Conservation (phyloP, 2,329 filamentous ascomycete genomes). For the Pseudogymnoascus sp. region DNA sequence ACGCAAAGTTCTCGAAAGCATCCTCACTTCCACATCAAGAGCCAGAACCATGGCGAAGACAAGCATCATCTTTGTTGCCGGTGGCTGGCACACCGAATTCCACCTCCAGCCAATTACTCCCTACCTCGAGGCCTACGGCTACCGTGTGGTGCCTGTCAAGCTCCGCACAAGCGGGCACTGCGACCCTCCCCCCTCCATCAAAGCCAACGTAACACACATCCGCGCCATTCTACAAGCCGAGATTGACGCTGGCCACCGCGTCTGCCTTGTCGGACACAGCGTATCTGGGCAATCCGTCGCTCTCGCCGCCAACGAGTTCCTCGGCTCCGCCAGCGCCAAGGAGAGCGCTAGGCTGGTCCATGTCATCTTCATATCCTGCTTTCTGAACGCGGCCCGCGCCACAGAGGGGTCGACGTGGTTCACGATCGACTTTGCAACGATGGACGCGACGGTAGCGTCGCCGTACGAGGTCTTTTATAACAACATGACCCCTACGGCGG, state of each 20-base stretch:
- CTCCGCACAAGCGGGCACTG: neutral
- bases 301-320: conserved; percentile 1
- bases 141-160: conserved; percentile 1
- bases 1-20: neutral
- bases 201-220: conserved; percentile 4
- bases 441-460: neutral
- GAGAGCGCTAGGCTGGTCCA: neutral
- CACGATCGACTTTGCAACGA: conserved; percentile 5
- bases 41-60: neutral
- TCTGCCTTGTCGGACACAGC: conserved; percentile 3
- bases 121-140: neutral
- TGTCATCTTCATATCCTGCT: conserved; percentile 3
- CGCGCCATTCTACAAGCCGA: neutral
- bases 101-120: neutral
- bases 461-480: neutral
- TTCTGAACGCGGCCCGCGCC: neutral
- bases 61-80: conserved; percentile 4
- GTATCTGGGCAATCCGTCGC: conserved; percentile 3
- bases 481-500: neutral
- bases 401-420: neutral
- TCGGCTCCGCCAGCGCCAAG: conserved; percentile 1
- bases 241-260: neutral
- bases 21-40: neutral
- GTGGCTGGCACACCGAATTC: conserved; percentile 4
- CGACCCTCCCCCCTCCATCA: conserved; percentile 1